These are phyloP conservation scores for Xylogone sp. DNA, from an alignment of 2,329 filamentous ascomycete genomes.

Conservation along the genomic window DNA sequence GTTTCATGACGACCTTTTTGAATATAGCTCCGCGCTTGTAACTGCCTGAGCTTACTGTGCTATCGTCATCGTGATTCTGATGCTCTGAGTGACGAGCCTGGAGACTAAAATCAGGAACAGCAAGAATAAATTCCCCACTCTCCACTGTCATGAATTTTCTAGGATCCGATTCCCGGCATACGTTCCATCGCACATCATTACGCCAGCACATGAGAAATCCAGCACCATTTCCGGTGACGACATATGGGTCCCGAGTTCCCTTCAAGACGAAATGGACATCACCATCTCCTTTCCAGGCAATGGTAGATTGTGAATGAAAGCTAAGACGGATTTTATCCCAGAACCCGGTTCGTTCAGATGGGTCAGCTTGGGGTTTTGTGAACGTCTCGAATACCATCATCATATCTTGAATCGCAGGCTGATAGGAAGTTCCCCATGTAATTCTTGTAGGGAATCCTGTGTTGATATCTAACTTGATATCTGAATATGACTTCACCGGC, in stretches of 20 bases:
- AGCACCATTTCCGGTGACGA: slow-evolving; percentile 86
- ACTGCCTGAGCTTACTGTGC: slow-evolving; percentile 50
- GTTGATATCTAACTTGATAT: slow-evolving; percentile 89
- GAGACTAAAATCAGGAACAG: slow-evolving; percentile 88
- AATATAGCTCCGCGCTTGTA: slow-evolving; percentile 76
- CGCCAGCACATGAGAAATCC: slow-evolving; percentile 99
- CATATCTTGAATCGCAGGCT: slow-evolving; percentile 97
- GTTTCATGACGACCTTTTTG: slow-evolving; percentile 98
- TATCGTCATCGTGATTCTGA: slow-evolving; percentile 46
- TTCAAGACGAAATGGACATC: slow-evolving; percentile 94
- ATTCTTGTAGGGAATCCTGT: slow-evolving; percentile 88
- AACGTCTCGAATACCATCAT: slow-evolving; percentile 99
- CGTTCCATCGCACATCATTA: slow-evolving; percentile 83
- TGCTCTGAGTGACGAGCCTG: slow-evolving; percentile 61
- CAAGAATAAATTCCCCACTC: slow-evolving; percentile 91
- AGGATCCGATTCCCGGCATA: slow-evolving; percentile 82
- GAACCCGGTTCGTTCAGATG: slow-evolving; percentile 90
- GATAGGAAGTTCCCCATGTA: slow-evolving; percentile 96
- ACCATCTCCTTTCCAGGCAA: slow-evolving; percentile 92
- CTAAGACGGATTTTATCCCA: slow-evolving; percentile 97
- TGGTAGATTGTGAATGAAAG: slow-evolving; percentile 85
- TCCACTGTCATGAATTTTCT: slow-evolving; percentile 94
- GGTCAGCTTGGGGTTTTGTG: slow-evolving; percentile 91
- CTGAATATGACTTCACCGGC: slow-evolving; percentile 93
- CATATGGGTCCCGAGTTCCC: slow-evolving; percentile 87